These are phyloP conservation scores for Inosperma sp. DNA, from an alignment of 768 basidiomycete genomes.

Conservation along the genomic window DNA sequence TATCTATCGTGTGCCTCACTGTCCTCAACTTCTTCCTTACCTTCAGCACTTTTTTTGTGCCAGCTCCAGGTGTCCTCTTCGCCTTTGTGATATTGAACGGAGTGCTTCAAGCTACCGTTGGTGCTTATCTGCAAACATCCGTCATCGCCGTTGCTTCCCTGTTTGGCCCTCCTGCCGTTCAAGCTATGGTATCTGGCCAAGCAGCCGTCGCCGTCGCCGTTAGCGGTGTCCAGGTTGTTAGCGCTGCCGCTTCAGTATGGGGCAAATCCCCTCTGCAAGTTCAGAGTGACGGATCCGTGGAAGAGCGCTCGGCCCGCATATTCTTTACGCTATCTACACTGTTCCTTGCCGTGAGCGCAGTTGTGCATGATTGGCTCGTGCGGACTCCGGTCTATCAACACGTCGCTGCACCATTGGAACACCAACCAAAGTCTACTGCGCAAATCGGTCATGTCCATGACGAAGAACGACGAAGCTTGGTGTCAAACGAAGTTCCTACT, in stretches of 20 bases:
- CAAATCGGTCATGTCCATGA: conserved; percentile 20
- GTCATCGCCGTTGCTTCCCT: conserved; percentile 77
- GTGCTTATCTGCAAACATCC: conserved; percentile 74
- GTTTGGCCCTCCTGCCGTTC: conserved; percentile 69
- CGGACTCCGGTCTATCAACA: conserved; percentile 55
- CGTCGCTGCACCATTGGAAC: conserved; percentile 47
- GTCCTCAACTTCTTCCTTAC: conserved; percentile 56
- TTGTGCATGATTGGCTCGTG: conserved; percentile 53
- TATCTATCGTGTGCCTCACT: conserved; percentile 46
- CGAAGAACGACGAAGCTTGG: conserved; percentile 34
- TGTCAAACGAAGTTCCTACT: conserved; percentile 24
- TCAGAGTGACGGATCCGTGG: conserved; percentile 44
- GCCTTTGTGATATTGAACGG: conserved; percentile 61
- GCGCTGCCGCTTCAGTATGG: conserved; percentile 55
- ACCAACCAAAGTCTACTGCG: conserved; percentile 20
- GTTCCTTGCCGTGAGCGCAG: conserved; percentile 54
- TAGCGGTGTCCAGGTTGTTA: conserved; percentile 68
- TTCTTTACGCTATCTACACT: conserved; percentile 70
- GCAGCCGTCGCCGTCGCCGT: conserved; percentile 81
- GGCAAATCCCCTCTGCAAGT: conserved; percentile 32
- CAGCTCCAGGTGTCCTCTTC: conserved; percentile 55
- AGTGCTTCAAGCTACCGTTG: conserved; percentile 52
- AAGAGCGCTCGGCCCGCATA: conserved; percentile 63
- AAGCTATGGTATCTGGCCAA: conserved; percentile 78
- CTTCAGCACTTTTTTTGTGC: conserved; percentile 57